Base-by-base conservation (phyloP, 179 eudicot genomes). In the Pouteria campechiana region DNA sequence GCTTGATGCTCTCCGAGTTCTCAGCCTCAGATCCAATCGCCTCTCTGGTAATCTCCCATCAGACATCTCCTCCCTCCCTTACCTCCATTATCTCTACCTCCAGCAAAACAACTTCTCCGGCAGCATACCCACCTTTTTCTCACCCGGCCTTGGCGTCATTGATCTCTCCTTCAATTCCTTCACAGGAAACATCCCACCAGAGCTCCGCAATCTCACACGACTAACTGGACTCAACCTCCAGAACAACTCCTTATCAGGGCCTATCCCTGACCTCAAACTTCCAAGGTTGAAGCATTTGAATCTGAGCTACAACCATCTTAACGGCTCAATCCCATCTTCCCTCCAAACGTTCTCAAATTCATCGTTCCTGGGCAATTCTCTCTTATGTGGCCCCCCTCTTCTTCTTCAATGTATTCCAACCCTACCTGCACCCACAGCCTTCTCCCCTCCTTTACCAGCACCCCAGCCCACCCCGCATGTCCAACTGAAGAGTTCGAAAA, bases 101-200 rank as follows among this genome's bases (percentile, higher is more conserved):
- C 73, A 73, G 28, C 56, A 52, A 30, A 73, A 73, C 50, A 61
- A 69, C 37, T 65, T 69, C 31, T 65, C 80, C 24, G 67, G 70
- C 20, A 38, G 44, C n/a, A 61, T 73, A 32, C 73, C 80, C 5
- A 7, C 73, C 35, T 54, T 51, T 2, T 42, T 61, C 41, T 30
- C 75, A 6, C 61, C 57, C 10, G 58, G 50, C 16, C 58, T 72
- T 24, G 51, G 12, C 24, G 57, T 62, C 46, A 36, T 67, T n/a
- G 73, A 72, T 41, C 67, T 72, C 19, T 66, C 78, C 3, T 59
- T 54, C 32, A 72, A 72, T 54, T 65, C 58, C 15, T 61, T 73
- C 17, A 50, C 70, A 0, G 73, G 75, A 6, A 27, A 13, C 12
- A 69, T 73, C 18, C 65, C 80, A 4, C 22, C 5, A 36, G 25